Evolutionary conservation across 2,329 filamentous ascomycete genomes (phyloP).

Genomic region (Incumbomyces delicatus): DNA sequence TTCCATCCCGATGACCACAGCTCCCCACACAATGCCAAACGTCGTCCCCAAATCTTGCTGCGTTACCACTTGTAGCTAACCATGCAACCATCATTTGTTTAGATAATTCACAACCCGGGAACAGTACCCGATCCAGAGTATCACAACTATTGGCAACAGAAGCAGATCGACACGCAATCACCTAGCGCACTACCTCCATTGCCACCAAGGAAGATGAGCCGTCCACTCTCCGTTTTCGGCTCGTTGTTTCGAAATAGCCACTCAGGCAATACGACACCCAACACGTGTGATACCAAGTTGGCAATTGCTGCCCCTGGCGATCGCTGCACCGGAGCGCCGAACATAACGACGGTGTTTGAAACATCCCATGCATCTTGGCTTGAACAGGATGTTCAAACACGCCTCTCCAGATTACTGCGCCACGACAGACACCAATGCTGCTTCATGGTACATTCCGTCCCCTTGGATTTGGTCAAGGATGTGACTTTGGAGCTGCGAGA

Average conservation of each 20-base stretch:
- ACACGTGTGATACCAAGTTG: too few relatives aligned
- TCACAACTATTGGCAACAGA: not conserved
- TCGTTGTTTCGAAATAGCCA: too few relatives aligned
- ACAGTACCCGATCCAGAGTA: conserved; percentile 30
- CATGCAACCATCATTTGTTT: too few relatives aligned
- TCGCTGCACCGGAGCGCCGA: too few relatives aligned
- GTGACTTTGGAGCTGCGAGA: conserved; percentile 28
- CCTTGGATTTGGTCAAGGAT: conserved; percentile 23
- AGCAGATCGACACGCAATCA: too few relatives aligned
- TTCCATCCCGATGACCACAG: not conserved
- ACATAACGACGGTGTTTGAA: conserved; percentile 40
- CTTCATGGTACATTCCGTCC: conserved; percentile 32
- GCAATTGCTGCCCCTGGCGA: too few relatives aligned
- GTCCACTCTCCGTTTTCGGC: too few relatives aligned
- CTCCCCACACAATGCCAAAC: not conserved
- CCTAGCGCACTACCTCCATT: too few relatives aligned
- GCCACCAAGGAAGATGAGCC: too few relatives aligned
- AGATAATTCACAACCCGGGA: conserved; percentile 40
- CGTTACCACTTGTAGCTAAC: too few relatives aligned
- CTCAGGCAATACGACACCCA: too few relatives aligned
- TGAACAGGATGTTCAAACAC: conserved; percentile 24
- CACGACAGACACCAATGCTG: conserved; percentile 26
- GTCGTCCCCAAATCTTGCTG: too few relatives aligned
- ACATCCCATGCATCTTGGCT: conserved; percentile 31
- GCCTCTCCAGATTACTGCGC: conserved; percentile 23